phyloP scores from a whole-genome alignment of 495 filamentous ascomycete species.

The Lasiosphaeriaceae sp. region DNA sequence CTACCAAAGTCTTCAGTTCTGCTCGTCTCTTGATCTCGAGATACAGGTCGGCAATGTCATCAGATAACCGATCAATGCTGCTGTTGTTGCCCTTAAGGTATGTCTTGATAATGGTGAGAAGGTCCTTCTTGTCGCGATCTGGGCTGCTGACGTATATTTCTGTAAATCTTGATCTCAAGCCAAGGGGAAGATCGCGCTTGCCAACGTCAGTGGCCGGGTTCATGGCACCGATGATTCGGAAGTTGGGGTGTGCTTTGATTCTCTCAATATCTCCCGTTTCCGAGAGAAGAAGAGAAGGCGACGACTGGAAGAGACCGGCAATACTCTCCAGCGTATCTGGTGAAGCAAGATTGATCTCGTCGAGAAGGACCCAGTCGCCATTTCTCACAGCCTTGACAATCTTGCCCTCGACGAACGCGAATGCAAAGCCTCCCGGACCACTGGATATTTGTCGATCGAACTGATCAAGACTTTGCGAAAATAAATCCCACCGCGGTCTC shows the following conservation, averaged over 20 bases:
- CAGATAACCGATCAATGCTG: slow-evolving; percentile 59
- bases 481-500: slow-evolving; percentile 74
- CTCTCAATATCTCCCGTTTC: slow-evolving; percentile 89
- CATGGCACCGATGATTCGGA: slow-evolving; percentile 97
- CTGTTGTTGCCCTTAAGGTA: slow-evolving; percentile 71
- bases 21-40: slow-evolving; percentile 77
- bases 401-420: slow-evolving; percentile 92
- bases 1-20: slow-evolving; percentile 79
- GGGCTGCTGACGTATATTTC: slow-evolving; percentile 90
- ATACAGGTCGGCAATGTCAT: slow-evolving; percentile 81
- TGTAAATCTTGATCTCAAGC: slow-evolving; percentile 66
- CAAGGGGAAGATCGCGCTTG: slow-evolving; percentile 85
- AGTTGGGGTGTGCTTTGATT: slow-evolving; percentile 84
- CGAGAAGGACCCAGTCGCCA: slow-evolving; percentile 89
- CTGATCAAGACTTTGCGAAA: slow-evolving; percentile 68
- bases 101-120: slow-evolving; percentile 76
- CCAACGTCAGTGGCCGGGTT: slow-evolving; percentile 97
- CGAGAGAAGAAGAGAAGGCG: slow-evolving; percentile 79
- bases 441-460: slow-evolving; percentile 78
- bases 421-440: slow-evolving; percentile 79
- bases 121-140: slow-evolving; percentile 76
- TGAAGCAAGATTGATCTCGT: slow-evolving; percentile 95
- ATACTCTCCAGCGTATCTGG: slow-evolving; percentile 93
- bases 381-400: slow-evolving; percentile 89
- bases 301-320: slow-evolving; percentile 73